Conservation (phyloP, 1,139 yeast species). For the Geotrichum bryndzae region DNA sequence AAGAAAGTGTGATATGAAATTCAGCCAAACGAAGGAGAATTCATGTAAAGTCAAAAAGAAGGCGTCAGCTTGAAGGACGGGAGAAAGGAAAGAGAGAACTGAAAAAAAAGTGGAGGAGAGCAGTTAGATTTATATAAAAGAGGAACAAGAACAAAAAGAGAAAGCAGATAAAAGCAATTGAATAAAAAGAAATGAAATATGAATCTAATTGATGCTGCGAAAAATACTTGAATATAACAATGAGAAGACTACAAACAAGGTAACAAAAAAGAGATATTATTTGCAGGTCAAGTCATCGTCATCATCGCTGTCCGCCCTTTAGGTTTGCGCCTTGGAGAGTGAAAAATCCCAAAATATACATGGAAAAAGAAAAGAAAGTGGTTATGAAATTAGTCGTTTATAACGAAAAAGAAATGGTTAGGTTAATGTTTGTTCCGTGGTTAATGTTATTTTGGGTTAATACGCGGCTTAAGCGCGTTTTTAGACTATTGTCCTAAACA, state of each 20-base stretch:
- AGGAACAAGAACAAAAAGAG: not conserved
- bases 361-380: not conserved
- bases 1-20: not conserved
- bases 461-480: not conserved
- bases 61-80: not conserved
- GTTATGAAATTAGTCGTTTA: not conserved
- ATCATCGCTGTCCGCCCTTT: not conserved
- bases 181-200: not conserved
- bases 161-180: not conserved
- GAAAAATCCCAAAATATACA: too few relatives aligned
- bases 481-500: not conserved
- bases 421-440: not conserved
- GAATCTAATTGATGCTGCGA: not conserved
- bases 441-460: not conserved
- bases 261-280: not conserved
- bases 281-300: not conserved
- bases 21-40: not conserved
- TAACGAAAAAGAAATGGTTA: not conserved
- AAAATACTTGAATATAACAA: not conserved
- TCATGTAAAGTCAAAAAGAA: constrained; percentile 17
- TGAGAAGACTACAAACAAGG: not conserved
- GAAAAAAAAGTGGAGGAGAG: constrained; percentile 14
- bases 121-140: constrained; percentile 12
- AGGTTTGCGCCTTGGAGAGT: not conserved
- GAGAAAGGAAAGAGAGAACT: constrained; percentile 13